phyloP scores from a whole-genome alignment of 2,329 filamentous ascomycete genomes.

The Talaromyces pinophilus region DNA sequence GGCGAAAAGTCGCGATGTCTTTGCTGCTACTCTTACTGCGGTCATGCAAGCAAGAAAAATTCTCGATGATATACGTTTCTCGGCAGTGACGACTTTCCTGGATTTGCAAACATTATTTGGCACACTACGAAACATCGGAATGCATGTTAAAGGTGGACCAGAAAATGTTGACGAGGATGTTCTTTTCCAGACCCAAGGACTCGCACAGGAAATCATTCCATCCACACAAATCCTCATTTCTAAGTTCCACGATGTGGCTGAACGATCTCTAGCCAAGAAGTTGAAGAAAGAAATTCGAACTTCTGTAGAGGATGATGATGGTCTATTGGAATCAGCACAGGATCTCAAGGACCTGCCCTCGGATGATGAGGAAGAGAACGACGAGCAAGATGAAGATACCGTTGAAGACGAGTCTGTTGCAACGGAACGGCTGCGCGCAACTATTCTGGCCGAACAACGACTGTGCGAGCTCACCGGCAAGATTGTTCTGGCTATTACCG shows the following conservation, averaged over 20 bases:
- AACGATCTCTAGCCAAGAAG: constrained; percentile 75
- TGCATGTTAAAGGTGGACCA: constrained; percentile 45
- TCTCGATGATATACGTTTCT: constrained; percentile 76
- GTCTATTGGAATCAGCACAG: constrained; percentile 66
- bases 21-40: constrained; percentile 50
- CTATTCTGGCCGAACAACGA: constrained; percentile 77
- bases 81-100: constrained; percentile 73
- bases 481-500: constrained; percentile 76
- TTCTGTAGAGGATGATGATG: constrained; percentile 64
- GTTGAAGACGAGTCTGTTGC: constrained; percentile 34
- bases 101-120: constrained; percentile 81
- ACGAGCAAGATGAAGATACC: constrained; percentile 54
- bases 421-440: constrained; percentile 61
- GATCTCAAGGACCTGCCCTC: constrained; percentile 61
- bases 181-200: constrained; percentile 58
- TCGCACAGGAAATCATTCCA: constrained; percentile 69
- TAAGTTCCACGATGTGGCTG: constrained; percentile 73
- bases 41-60: constrained; percentile 52
- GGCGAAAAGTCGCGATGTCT: constrained; percentile 60
- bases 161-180: constrained; percentile 50
- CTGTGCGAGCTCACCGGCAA: constrained; percentile 85
- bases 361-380: constrained; percentile 44
- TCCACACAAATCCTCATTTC: constrained; percentile 67
- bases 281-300: constrained; percentile 44
- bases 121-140: constrained; percentile 61